Conservation (phyloP, 345 rosid species). For the Litchi chinensis region DNA sequence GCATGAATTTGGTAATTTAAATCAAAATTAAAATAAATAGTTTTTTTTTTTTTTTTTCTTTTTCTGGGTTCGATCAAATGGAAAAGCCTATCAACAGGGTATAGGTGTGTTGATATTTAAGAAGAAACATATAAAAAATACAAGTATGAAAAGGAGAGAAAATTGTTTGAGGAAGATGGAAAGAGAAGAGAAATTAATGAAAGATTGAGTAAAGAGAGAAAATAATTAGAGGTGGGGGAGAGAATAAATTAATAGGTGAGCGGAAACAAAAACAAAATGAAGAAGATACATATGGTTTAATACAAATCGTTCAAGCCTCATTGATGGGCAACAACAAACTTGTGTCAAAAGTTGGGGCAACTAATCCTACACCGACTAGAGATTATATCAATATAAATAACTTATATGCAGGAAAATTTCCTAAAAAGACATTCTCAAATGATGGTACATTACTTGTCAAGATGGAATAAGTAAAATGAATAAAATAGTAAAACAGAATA, state of each 20-base stretch:
- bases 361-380: background rate
- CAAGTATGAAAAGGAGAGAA: background rate
- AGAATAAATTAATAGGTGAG: too few species aligned
- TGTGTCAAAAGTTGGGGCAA: background rate
- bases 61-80: too few species aligned
- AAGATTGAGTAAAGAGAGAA: background rate
- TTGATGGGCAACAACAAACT: background rate
- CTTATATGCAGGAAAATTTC: background rate
- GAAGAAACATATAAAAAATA: background rate
- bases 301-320: background rate
- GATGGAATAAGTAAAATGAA: background rate
- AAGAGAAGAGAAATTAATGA: background rate
- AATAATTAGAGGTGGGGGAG: too few species aligned
- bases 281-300: background rate
- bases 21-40: too few species aligned
- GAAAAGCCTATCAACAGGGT: background rate
- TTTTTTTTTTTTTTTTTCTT: too few species aligned
- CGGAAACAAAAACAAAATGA: background rate
- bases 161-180: background rate
- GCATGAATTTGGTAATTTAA: too few species aligned
- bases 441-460: background rate
- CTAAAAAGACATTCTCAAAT: background rate
- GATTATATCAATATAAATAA: background rate
- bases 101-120: background rate
- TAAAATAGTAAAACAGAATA: slow-evolving; percentile 7